These are phyloP conservation scores for Quaeritorhiza haematococci DNA, from an alignment of 371 early-diverging fungal species.

Conservation along the genomic window DNA sequence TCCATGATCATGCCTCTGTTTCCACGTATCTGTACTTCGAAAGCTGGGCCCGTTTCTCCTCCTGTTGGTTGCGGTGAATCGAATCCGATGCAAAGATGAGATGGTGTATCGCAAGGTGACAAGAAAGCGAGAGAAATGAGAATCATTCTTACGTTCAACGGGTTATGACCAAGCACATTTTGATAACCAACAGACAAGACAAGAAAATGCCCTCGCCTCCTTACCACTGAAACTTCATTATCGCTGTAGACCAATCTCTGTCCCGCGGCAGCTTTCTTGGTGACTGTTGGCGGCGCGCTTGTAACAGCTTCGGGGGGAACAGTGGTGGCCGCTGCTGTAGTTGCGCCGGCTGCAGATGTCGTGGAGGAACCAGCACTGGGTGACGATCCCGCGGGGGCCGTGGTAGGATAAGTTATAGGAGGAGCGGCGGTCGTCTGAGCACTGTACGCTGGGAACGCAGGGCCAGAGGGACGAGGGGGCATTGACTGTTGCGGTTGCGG, in stretches of 20 bases:
- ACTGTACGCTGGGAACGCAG: too few species aligned
- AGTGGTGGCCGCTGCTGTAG: neutral
- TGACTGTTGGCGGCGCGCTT: neutral
- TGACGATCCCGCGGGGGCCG: neutral
- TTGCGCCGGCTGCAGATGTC: neutral
- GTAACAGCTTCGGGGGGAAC: neutral
- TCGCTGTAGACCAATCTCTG: constrained; percentile 11
- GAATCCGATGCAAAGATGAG: too few species aligned
- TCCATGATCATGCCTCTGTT: too few species aligned
- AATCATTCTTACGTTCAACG: neutral
- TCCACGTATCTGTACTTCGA: constrained; percentile 1
- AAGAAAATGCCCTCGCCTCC: constrained; percentile 1
- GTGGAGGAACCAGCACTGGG: neutral
- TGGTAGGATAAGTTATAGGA: neutral
- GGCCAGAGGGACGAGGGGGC: constrained; percentile 1
- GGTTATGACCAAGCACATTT: too few species aligned
- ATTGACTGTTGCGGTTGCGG: neutral
- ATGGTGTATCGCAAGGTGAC: too few species aligned
- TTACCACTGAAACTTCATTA: constrained; percentile 17
- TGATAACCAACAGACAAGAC: constrained; percentile 1
- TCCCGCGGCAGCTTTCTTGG: constrained; percentile 1
- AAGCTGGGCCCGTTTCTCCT: constrained; percentile 13
- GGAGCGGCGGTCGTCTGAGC: neutral
- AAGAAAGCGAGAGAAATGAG: neutral
- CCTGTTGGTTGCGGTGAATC: too few species aligned